Base-by-base conservation (phyloP, 306 rosid genomes). In the Cucumis cinereus region DNA sequence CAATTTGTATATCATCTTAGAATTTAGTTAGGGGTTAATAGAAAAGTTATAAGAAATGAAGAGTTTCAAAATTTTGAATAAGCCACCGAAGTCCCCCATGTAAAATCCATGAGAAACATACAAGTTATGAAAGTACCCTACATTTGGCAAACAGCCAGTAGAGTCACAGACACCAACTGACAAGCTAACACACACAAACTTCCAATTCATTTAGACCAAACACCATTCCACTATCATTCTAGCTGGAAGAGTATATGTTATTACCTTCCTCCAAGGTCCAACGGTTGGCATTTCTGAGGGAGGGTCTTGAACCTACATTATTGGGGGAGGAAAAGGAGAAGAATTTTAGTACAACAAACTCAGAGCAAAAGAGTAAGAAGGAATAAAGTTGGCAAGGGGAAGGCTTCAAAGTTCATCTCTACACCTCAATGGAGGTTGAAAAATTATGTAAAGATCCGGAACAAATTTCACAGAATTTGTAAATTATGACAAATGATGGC, bases 261-360 rank as follows among this genome's bases (percentile, higher is more conserved):
- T 81, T 87, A 92, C 99, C 98, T 92, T 95, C 83, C 99, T 86
- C 99, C 99, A 95, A 77, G 99, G 98, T 86, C 99, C 99, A 75
- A 92, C 88, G 3, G 96, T 84, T 56, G 97, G 90, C 43, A 85
- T 85, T 82, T 78, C 33, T 47, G 96, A 90, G 54, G 96, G 98
- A 70, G 92, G 84, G 62, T 87, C 96, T 52, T 90, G 96, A 49
- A 95, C 86, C 98, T 92, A 78, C 69, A 80, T 64, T n/a, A 30
- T 60, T 35, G 40, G 75, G 76, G 76, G 45, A 72, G 57, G 30
- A 45, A 33, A 76, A 67, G 35, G n/a, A 77, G 22, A 47, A 16
- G n/a, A 62, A 45, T 59, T 40, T 40, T 56, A 60, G 57, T 28
- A 60, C 57, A 45, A 60, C 47, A 11, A 16, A 47, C 58, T 22